These are phyloP conservation scores for Pterulicium gracile DNA, from an alignment of 1,284 basidiomycete species.

Conservation along the genomic window DNA sequence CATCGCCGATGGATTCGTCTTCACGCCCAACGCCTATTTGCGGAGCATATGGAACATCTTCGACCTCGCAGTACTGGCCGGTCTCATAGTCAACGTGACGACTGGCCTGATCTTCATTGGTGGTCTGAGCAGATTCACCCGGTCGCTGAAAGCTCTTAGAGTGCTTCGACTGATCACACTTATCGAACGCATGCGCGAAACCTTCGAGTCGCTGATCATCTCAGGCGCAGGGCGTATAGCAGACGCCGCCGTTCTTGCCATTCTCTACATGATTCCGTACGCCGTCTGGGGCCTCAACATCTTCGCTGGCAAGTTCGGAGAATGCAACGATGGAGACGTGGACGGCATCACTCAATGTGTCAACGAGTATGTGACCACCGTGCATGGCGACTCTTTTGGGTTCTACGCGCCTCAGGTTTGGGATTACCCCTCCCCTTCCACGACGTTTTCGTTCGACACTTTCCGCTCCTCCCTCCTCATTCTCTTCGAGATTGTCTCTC, in stretches of 20 bases:
- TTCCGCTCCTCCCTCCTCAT: constrained; percentile 85
- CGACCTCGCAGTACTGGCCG: constrained; percentile 81
- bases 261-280: constrained; percentile 94
- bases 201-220: constrained; percentile 88
- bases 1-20: constrained; percentile 85
- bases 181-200: constrained; percentile 77
- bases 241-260: constrained; percentile 87
- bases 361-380: constrained; percentile 63
- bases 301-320: constrained; percentile 78
- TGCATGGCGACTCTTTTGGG: constrained; percentile 42
- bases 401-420: constrained; percentile 82
- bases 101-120: constrained; percentile 74
- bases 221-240: constrained; percentile 81
- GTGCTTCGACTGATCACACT: constrained; percentile 88
- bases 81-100: constrained; percentile 74
- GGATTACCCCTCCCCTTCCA: constrained; percentile 79
- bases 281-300: constrained; percentile 97
- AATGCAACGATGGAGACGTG: constrained; percentile 71
- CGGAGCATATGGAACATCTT: constrained; percentile 89
- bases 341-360: constrained; percentile 57
- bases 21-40: constrained; percentile 92
- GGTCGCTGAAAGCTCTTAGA: constrained; percentile 83
- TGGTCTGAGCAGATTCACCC: constrained; percentile 73
- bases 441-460: constrained; percentile 85
- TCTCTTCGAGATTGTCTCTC: constrained; percentile 92